phyloP scores from a whole-genome alignment of 2,329 filamentous ascomycete species.

The Trichoderma harzianum region DNA sequence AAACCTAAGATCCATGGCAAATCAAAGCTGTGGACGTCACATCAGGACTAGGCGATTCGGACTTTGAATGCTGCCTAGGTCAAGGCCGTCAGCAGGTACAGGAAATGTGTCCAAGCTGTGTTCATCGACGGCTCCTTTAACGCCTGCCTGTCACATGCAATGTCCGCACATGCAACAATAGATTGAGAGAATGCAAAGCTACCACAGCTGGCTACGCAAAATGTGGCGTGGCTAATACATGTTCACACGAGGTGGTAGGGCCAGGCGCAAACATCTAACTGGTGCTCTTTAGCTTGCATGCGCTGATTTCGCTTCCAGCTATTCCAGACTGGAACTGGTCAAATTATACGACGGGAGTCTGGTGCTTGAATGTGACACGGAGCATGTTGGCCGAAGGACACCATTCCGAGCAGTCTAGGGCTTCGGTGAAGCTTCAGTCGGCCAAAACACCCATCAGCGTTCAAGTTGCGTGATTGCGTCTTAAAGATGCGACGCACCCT shows the following conservation, averaged over 20 bases:
- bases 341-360: no score
- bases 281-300: background rate
- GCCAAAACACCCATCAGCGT: background rate
- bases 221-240: background rate
- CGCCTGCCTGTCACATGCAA: background rate
- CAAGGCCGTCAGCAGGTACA: background rate
- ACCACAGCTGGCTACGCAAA: background rate
- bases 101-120: background rate
- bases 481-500: constrained; percentile 2
- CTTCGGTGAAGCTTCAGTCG: background rate
- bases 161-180: background rate
- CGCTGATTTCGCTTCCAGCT: background rate
- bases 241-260: background rate
- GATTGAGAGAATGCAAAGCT: background rate
- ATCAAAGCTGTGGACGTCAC: background rate
- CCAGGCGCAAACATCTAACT: background rate
- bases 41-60: background rate
- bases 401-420: background rate
- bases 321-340: background rate
- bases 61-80: background rate
- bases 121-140: background rate
- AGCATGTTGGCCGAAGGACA: background rate
- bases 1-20: background rate
- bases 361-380: background rate
- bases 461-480: constrained; percentile 7